Evolutionary conservation across 2,329 filamentous ascomycete genomes (phyloP).

Genomic region (Colletotrichum euphorbiae): DNA sequence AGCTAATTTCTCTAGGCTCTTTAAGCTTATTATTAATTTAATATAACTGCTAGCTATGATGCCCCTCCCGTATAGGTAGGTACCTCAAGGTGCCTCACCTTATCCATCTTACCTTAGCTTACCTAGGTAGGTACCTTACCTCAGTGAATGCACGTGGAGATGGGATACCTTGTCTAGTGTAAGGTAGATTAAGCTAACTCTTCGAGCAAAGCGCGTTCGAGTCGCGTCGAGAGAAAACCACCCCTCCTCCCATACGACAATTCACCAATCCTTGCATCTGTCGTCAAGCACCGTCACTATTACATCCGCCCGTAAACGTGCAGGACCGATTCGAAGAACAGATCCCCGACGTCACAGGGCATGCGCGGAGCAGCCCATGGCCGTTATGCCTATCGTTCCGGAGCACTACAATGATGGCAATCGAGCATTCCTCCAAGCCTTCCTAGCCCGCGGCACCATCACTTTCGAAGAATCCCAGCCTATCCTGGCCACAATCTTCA

Average conservation of each 20-base stretch:
- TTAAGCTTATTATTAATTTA: no score
- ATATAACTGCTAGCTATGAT: no score
- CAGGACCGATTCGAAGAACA: no score
- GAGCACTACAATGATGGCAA: constrained; percentile 71
- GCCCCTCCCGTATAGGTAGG: no score
- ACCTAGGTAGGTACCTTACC: no score
- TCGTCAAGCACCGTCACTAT: background rate
- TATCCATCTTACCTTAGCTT: no score
- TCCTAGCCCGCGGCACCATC: constrained; percentile 82
- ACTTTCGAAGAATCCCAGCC: constrained; percentile 79
- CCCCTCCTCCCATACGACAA: constrained; percentile 2
- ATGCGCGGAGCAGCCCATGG: background rate
- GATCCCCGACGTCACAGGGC: background rate
- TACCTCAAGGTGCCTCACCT: no score
- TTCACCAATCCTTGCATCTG: background rate
- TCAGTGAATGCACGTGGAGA: no score
- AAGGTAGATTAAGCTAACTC: no score
- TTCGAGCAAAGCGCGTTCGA: constrained; percentile 1
- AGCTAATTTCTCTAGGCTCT: no score
- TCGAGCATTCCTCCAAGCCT: constrained; percentile 90
- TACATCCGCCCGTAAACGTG: no score
- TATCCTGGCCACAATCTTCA: constrained; percentile 81
- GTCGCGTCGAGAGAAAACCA: constrained; percentile 4
- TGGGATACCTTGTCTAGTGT: no score
- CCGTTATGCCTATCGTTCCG: constrained; percentile 40